These are phyloP conservation scores for Nidularia sp. DNA, from an alignment of 768 basidiomycete species.

Conservation along the genomic window DNA sequence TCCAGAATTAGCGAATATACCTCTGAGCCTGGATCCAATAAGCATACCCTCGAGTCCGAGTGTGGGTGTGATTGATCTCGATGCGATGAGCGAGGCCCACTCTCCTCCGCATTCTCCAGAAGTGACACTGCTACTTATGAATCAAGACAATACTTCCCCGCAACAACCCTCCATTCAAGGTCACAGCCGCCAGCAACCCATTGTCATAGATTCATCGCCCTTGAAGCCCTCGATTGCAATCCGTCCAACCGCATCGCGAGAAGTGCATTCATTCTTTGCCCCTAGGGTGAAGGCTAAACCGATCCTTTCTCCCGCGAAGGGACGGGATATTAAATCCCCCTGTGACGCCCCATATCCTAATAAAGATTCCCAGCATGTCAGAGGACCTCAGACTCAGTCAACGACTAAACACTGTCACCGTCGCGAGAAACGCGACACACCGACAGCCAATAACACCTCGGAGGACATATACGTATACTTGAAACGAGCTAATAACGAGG, in stretches of 20 bases:
- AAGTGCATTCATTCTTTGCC: constrained; percentile 44
- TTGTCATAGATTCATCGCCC: constrained; percentile 41
- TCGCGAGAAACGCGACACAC: not conserved
- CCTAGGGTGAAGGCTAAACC: constrained; percentile 21
- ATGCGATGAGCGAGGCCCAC: no score
- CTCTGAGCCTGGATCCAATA: no score
- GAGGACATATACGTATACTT: no score
- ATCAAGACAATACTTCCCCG: not conserved
- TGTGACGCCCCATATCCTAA: constrained; percentile 43
- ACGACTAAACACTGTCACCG: constrained; percentile 1
- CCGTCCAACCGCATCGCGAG: constrained; percentile 17
- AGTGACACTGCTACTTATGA: not conserved
- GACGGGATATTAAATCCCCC: no score
- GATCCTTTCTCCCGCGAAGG: constrained; percentile 3
- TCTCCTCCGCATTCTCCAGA: no score
- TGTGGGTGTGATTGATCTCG: no score
- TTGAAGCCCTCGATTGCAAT: constrained; percentile 13
- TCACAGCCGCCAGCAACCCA: constrained; percentile 34
- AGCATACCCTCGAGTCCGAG: no score
- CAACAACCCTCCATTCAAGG: constrained; percentile 9
- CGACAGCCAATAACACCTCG: no score
- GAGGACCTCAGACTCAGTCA: constrained; percentile 45
- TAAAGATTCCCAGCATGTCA: constrained; percentile 42
- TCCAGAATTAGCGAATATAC: no score
- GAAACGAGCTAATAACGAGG: no score